Evolutionary conservation across 805 yeast species (phyloP).

Genomic region (Myxozyma neotropica): DNA sequence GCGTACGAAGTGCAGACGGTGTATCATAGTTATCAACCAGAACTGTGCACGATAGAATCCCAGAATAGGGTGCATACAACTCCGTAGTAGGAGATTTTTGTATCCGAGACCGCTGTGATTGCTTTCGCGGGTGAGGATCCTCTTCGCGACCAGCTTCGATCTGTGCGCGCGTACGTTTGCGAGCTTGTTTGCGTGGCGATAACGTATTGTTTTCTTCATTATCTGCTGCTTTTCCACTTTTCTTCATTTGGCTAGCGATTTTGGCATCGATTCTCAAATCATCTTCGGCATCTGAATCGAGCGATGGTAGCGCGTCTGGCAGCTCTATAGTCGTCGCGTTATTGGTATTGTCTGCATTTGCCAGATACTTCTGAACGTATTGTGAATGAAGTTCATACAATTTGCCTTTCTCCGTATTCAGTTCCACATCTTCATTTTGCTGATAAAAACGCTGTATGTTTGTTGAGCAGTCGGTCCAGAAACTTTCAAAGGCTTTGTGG

Average conservation of each 20-base stretch:
- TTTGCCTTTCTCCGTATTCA: background rate
- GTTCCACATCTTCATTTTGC: background rate
- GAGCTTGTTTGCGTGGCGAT: background rate
- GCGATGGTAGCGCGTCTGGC: background rate
- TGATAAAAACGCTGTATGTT: background rate
- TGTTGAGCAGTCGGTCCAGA: constrained; percentile 5
- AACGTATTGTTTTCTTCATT: background rate
- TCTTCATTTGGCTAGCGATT: background rate
- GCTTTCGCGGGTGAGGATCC: background rate
- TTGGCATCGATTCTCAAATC: constrained; percentile 1
- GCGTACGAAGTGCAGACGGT: constrained; percentile 4
- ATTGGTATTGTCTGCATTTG: background rate
- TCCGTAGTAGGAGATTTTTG: background rate
- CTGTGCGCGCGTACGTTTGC: background rate
- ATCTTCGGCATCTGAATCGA: constrained; percentile 11
- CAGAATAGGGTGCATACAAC: background rate
- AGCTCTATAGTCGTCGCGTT: background rate
- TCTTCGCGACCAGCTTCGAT: background rate
- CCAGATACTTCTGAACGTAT: constrained; percentile 8
- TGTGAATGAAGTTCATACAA: background rate
- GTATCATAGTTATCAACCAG: constrained; percentile 10
- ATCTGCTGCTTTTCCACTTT: background rate
- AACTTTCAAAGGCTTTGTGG: constrained; percentile 10
- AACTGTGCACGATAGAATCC: constrained; percentile 3
- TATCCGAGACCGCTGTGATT: background rate